Percentiles rank a stretch among this genome's conserved stretches.
phyloP scores from a whole-genome alignment of 2,329 filamentous ascomycete species.

The Calonectria hongkongensis region DNA sequence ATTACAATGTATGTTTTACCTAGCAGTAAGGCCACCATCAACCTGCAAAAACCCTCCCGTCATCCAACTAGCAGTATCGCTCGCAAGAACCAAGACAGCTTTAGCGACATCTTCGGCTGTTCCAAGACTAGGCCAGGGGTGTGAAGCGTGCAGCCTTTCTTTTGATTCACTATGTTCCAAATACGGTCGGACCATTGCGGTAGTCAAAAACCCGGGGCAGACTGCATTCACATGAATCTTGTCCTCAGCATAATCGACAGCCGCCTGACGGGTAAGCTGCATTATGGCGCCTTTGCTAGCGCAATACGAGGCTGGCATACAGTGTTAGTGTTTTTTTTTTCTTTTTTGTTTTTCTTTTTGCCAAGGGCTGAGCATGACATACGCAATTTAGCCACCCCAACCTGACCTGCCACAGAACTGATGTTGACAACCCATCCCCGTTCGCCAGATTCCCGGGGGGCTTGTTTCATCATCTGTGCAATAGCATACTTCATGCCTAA shows the following conservation, averaged over 20 bases:
- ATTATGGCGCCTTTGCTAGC: neutral
- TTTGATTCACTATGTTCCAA: neutral
- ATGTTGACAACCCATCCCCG: slow-evolving; percentile 7
- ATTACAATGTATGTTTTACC: neutral
- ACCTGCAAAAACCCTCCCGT: slow-evolving; percentile 9
- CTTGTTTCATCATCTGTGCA: slow-evolving; percentile 4
- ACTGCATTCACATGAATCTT: slow-evolving; percentile 15
- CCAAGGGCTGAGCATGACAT: neutral
- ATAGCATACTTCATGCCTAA: slow-evolving; percentile 8
- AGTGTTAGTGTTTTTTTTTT: neutral
- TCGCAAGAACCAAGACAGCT: neutral
- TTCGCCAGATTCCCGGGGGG: slow-evolving; percentile 1
- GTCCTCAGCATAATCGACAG: neutral
- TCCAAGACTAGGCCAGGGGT: neutral
- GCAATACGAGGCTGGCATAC: neutral
- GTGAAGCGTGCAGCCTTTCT: neutral
- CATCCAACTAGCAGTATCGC: slow-evolving; percentile 6
- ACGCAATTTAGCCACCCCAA: neutral
- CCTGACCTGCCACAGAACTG: neutral
- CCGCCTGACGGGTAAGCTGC: slow-evolving; percentile 7
- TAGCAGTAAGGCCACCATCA: neutral
- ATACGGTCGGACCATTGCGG: neutral
- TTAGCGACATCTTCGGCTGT: neutral
- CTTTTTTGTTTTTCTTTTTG: too few species aligned
- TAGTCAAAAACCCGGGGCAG: neutral